Percentiles rank a stretch among this genome's conserved stretches.
These are phyloP conservation scores for Sclerotinia glacialis DNA, from an alignment of 2,329 filamentous ascomycete genomes.

Conservation along the genomic window DNA sequence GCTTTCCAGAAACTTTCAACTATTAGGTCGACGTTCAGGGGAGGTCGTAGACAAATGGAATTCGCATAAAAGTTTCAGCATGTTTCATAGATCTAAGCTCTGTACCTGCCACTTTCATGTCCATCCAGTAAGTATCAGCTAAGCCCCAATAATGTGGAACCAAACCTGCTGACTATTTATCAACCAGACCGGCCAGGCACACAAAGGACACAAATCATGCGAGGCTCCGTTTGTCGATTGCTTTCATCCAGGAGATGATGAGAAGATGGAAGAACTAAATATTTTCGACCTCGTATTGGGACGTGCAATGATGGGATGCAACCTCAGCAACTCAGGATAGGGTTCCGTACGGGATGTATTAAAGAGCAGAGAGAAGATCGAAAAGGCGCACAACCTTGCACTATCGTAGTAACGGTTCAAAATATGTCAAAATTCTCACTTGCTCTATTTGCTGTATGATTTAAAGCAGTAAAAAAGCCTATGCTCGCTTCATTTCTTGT, in stretches of 20 bases:
- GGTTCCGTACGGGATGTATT: no score
- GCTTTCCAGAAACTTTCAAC: constrained; percentile 26
- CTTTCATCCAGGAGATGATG: constrained; percentile 5
- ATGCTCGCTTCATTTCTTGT: no score
- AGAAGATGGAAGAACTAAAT: not conserved
- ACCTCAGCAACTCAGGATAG: not conserved
- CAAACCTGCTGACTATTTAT: not conserved
- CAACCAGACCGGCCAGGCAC: constrained; percentile 14
- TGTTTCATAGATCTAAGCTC: constrained; percentile 20
- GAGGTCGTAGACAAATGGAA: constrained; percentile 18
- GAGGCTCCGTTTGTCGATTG: constrained; percentile 10
- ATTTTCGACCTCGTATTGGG: not conserved
- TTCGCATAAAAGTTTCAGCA: constrained; percentile 23
- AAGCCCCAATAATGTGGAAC: no score
- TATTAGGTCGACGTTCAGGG: constrained; percentile 23
- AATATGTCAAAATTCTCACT: not conserved
- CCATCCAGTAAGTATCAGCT: constrained; percentile 16
- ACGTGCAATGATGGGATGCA: not conserved
- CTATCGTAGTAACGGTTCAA: not conserved
- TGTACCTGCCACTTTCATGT: constrained; percentile 26
- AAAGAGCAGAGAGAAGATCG: not conserved
- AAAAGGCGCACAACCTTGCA: not conserved
- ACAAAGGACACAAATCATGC: constrained; percentile 23
- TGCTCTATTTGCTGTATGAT: not conserved
- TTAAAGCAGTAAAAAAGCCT: not conserved